These are phyloP conservation scores for Paraphaeosphaeria minitans DNA, from an alignment of 2,329 filamentous ascomycete species.

Conservation along the genomic window DNA sequence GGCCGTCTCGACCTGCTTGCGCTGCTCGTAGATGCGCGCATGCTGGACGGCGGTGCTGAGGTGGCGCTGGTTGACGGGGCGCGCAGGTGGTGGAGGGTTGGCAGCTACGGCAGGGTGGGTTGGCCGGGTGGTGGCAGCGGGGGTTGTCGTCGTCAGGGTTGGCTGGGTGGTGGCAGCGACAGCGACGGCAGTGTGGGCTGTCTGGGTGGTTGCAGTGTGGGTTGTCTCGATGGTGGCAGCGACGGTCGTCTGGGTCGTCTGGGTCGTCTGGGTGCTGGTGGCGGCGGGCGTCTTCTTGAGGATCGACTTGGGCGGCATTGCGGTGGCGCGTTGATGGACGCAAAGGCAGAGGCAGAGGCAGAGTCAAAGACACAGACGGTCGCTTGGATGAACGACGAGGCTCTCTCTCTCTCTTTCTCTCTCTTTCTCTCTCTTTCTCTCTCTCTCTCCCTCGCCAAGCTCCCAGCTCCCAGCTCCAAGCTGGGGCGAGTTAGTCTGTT, in stretches of 20 bases:
- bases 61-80: conserved; percentile 48
- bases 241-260: too few species aligned
- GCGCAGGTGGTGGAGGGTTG: conserved; percentile 27
- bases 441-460: too few species aligned
- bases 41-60: conserved; percentile 78
- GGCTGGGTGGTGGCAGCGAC: too few species aligned
- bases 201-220: too few species aligned
- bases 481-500: conserved; percentile 12
- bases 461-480: conserved; percentile 7
- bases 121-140: conserved; percentile 20
- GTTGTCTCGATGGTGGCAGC: too few species aligned
- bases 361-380: too few species aligned
- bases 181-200: too few species aligned
- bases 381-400: background rate
- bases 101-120: conserved; percentile 21
- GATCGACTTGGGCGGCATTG: conserved; percentile 53
- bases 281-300: conserved; percentile 48
- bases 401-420: too few species aligned
- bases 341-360: too few species aligned
- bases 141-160: too few species aligned
- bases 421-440: too few species aligned
- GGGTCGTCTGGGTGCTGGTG: conserved; percentile 16
- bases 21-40: conserved; percentile 79
- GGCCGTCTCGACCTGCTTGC: conserved; percentile 75
- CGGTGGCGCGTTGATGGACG: background rate